A percentile compares a stretch with the other conserved stretches of the same genome.
Evolutionary conservation across 2,329 filamentous ascomycete species (phyloP).

Genomic region (Cercospora berteroae): DNA sequence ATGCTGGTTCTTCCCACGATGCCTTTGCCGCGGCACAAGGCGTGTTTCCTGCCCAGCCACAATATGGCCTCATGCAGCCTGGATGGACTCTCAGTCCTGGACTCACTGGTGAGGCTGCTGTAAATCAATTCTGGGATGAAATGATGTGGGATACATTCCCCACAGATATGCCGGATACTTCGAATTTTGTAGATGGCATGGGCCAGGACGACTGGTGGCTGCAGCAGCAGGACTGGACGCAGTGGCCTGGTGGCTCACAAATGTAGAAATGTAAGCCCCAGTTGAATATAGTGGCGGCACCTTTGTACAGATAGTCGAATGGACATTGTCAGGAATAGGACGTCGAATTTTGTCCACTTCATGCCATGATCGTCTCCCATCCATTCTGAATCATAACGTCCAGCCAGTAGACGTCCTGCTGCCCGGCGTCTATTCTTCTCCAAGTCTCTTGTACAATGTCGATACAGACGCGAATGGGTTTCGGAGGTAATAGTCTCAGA

Average conservation of each 20-base stretch:
- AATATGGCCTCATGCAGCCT: slow-evolving; percentile 3
- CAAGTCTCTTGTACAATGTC: slow-evolving; percentile 54
- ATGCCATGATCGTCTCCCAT: slow-evolving; percentile 58
- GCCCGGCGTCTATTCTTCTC: slow-evolving; percentile 51
- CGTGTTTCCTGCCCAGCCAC: background rate
- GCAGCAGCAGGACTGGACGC: slow-evolving; percentile 21
- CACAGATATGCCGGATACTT: slow-evolving; percentile 16
- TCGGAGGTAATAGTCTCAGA: slow-evolving; percentile 45
- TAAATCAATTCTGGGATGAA: slow-evolving; percentile 27
- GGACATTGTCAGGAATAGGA: background rate
- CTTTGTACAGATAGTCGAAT: background rate
- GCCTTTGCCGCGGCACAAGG: background rate
- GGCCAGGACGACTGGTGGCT: slow-evolving; percentile 21
- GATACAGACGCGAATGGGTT: slow-evolving; percentile 52
- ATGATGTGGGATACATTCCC: slow-evolving; percentile 30
- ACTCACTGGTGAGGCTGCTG: slow-evolving; percentile 15
- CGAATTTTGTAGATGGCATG: slow-evolving; percentile 13
- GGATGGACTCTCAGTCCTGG: slow-evolving; percentile 13
- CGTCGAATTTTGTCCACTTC: slow-evolving; percentile 4
- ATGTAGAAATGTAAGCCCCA: background rate
- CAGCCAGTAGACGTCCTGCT: slow-evolving; percentile 53
- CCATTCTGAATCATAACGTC: slow-evolving; percentile 59
- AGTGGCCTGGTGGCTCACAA: slow-evolving; percentile 14
- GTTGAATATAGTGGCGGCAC: background rate
- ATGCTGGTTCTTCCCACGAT: background rate